Evolutionary conservation across 2,329 filamentous ascomycete species (phyloP).

Genomic region (Fonsecaea monophora): DNA sequence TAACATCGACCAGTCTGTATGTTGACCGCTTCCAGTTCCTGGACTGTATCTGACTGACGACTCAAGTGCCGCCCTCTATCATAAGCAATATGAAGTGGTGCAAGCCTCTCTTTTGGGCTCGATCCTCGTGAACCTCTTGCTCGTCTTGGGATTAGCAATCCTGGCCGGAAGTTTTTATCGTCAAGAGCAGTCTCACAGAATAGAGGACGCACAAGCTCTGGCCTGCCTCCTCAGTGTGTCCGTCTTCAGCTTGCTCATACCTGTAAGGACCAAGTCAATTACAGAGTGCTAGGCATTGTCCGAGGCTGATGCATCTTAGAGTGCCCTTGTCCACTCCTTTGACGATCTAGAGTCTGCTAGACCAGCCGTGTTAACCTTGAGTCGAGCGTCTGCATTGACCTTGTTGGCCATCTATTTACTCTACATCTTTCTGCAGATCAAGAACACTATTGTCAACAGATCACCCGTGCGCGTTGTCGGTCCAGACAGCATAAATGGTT

Average conservation of each 20-base stretch:
- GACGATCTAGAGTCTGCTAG: slow-evolving; percentile 18
- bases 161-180: slow-evolving; percentile 77
- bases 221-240: slow-evolving; percentile 79
- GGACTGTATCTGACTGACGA: not conserved
- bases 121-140: slow-evolving; percentile 89
- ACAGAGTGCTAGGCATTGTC: not conserved
- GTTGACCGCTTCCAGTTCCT: not conserved
- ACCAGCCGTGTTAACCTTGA: slow-evolving; percentile 20
- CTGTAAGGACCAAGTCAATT: slow-evolving; percentile 44
- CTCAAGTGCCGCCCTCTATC: slow-evolving; percentile 73
- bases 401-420: slow-evolving; percentile 75
- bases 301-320: slow-evolving; percentile 18
- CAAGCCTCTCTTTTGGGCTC: slow-evolving; percentile 96
- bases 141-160: slow-evolving; percentile 86
- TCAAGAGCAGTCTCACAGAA: slow-evolving; percentile 84
- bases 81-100: slow-evolving; percentile 80
- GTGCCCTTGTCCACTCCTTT: slow-evolving; percentile 26
- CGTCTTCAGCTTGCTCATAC: slow-evolving; percentile 82
- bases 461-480: not conserved
- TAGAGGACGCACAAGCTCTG: slow-evolving; percentile 86
- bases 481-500: not conserved
- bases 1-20: slow-evolving; percentile 14
- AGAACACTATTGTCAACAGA: slow-evolving; percentile 57
- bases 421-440: slow-evolving; percentile 78
- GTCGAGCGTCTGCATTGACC: slow-evolving; percentile 72